Percentiles rank a stretch among this genome's conserved stretches.
Evolutionary conservation across 495 filamentous ascomycete genomes (phyloP).

Genomic region (Aspergillus sparsus): DNA sequence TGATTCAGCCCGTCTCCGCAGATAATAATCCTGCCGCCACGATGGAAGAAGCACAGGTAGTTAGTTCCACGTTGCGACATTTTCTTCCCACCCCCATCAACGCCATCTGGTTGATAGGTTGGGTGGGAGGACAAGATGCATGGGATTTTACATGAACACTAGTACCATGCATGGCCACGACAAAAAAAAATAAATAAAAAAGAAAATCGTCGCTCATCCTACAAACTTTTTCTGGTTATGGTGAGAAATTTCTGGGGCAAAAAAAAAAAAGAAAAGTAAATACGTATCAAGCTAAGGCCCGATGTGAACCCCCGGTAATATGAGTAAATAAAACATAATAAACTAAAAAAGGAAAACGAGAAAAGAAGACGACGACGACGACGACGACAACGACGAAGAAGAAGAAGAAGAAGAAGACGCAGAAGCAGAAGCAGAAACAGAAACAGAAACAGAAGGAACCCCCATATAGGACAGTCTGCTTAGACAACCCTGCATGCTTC

Average conservation of each 20-base stretch:
- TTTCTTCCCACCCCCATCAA: conserved; percentile 7
- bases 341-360: too few relatives aligned
- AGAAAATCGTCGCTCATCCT: too few relatives aligned
- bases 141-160: conserved; percentile 10
- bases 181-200: not conserved
- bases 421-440: not conserved
- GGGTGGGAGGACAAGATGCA: conserved; percentile 15
- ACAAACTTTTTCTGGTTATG: too few relatives aligned
- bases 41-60: not conserved
- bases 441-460: not conserved
- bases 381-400: not conserved
- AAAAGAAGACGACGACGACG: too few relatives aligned
- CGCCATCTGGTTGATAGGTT: conserved; percentile 20
- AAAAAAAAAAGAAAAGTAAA: too few relatives aligned
- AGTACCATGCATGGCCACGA: conserved; percentile 13
- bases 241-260: too few relatives aligned
- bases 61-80: conserved; percentile 18
- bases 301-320: too few relatives aligned
- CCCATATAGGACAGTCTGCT: too few relatives aligned
- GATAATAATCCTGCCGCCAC: conserved; percentile 7
- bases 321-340: too few relatives aligned
- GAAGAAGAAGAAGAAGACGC: not conserved
- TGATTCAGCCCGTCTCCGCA: conserved; percentile 4
- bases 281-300: too few relatives aligned
- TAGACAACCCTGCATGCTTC: too few relatives aligned